Conservation (phyloP, 192 early-diverging fungal genomes). For the Jimgerdemannia lactiflua region DNA sequence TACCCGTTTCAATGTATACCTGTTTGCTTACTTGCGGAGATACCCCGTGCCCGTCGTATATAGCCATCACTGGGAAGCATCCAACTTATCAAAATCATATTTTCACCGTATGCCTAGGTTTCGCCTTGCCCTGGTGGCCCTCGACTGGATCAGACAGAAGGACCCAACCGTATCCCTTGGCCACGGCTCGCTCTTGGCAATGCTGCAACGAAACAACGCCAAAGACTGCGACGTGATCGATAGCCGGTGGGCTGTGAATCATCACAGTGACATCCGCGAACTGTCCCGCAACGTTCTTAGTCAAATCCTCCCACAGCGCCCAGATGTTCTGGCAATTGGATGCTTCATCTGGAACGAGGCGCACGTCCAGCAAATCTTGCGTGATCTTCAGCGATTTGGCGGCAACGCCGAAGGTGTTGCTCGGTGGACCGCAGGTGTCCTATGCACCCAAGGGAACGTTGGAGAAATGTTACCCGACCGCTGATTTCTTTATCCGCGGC, state of each 20-base stretch:
- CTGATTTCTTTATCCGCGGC: constrained; percentile 16
- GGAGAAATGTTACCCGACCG: constrained; percentile 7
- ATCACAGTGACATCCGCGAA: not conserved
- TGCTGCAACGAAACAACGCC: constrained; percentile 6
- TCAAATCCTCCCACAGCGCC: not conserved
- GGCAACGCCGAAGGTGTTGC: constrained; percentile 3
- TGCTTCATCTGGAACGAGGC: constrained; percentile 19
- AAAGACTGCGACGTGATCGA: not conserved
- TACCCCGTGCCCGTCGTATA: no score
- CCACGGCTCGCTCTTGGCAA: constrained; percentile 16
- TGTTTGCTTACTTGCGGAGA: no score
- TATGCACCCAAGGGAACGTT: not conserved
- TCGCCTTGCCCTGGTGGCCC: constrained; percentile 8
- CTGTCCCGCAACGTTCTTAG: not conserved
- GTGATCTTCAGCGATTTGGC: not conserved
- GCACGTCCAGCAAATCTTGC: constrained; percentile 14
- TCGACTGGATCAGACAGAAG: constrained; percentile 19
- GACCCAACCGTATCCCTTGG: constrained; percentile 15
- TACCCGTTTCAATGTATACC: no score
- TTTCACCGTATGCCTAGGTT: not conserved
- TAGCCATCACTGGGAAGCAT: no score
- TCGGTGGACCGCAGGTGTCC: constrained; percentile 13
- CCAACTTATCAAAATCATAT: no score
- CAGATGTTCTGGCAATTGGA: constrained; percentile 7
- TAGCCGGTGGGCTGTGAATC: constrained; percentile 6